phyloP scores from a whole-genome alignment of 2,329 filamentous ascomycete species.

The Fusarium udum region DNA sequence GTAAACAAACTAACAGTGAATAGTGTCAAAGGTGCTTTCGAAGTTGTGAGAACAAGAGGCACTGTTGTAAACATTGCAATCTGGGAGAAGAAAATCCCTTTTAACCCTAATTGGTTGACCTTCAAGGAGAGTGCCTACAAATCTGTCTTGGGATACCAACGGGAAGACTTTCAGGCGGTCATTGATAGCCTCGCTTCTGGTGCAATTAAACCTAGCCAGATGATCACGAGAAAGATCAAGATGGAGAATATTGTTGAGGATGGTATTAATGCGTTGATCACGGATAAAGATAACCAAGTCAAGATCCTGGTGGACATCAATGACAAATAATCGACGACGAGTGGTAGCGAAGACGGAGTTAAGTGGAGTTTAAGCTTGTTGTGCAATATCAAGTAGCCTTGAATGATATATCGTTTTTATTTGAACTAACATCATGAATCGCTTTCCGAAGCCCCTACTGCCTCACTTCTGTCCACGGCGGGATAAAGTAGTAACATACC shows the following conservation, averaged over 20 bases:
- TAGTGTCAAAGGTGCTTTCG: conserved; percentile 51
- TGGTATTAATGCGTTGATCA: conserved; percentile 65
- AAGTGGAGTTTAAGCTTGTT: too few relatives aligned
- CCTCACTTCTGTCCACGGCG: conserved; percentile 24
- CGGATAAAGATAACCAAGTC: conserved; percentile 69
- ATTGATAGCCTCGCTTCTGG: conserved; percentile 53
- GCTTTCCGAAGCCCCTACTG: too few relatives aligned
- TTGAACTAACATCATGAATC: too few relatives aligned
- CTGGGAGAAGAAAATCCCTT: conserved; percentile 59
- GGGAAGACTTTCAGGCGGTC: conserved; percentile 63
- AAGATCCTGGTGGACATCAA: conserved; percentile 66
- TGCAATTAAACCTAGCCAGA: conserved; percentile 55
- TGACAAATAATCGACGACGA: conserved; percentile 6
- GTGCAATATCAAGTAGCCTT: too few relatives aligned
- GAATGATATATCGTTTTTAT: too few relatives aligned
- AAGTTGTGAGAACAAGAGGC: conserved; percentile 61
- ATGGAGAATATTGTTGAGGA: conserved; percentile 65
- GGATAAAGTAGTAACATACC: conserved; percentile 26
- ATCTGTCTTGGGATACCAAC: conserved; percentile 39
- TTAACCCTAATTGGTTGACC: conserved; percentile 43
- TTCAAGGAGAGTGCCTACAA: conserved; percentile 42
- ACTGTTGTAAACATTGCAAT: conserved; percentile 72
- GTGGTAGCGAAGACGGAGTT: too few relatives aligned
- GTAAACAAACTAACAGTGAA: not conserved
- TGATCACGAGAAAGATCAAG: conserved; percentile 69